A percentile compares a stretch with the other conserved stretches of the same genome.
These are phyloP conservation scores for Trichoderma sp. DNA, from an alignment of 2,329 filamentous ascomycete species.

Conservation along the genomic window DNA sequence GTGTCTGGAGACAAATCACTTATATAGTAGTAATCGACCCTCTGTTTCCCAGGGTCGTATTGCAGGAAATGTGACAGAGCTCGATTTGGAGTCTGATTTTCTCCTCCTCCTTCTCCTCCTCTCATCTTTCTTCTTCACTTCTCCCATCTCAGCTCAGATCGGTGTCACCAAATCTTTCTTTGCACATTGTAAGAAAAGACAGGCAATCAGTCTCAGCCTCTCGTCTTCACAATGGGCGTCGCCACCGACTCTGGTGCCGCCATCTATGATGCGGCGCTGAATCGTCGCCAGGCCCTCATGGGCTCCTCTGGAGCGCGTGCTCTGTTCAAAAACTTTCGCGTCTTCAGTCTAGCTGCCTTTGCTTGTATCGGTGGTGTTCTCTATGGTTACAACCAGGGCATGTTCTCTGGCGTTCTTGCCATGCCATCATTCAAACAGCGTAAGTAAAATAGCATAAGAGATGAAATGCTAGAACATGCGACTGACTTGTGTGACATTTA, in stretches of 20 bases:
- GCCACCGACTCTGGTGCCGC: constrained; percentile 15
- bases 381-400: constrained; percentile 72
- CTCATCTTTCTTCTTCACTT: background rate
- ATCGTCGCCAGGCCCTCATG: constrained; percentile 52
- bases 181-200: background rate
- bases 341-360: constrained; percentile 59
- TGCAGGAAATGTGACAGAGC: constrained; percentile 14
- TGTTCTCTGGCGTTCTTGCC: constrained; percentile 56
- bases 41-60: constrained; percentile 10
- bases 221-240: constrained; percentile 21
- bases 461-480: constrained; percentile 44
- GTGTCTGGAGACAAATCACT: constrained; percentile 8
- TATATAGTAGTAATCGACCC: constrained; percentile 14
- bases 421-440: constrained; percentile 54
- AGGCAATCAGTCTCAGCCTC: background rate
- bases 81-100: constrained; percentile 1
- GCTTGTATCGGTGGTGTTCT: constrained; percentile 61
- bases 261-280: constrained; percentile 50
- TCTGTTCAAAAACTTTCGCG: constrained; percentile 57
- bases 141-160: background rate
- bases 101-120: background rate
- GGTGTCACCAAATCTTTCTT: background rate
- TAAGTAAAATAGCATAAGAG: constrained; percentile 31
- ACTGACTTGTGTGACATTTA: constrained; percentile 24
- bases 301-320: constrained; percentile 50